These are phyloP conservation scores for Phylloporus scabripes DNA, from an alignment of 768 basidiomycete species.

Conservation along the genomic window DNA sequence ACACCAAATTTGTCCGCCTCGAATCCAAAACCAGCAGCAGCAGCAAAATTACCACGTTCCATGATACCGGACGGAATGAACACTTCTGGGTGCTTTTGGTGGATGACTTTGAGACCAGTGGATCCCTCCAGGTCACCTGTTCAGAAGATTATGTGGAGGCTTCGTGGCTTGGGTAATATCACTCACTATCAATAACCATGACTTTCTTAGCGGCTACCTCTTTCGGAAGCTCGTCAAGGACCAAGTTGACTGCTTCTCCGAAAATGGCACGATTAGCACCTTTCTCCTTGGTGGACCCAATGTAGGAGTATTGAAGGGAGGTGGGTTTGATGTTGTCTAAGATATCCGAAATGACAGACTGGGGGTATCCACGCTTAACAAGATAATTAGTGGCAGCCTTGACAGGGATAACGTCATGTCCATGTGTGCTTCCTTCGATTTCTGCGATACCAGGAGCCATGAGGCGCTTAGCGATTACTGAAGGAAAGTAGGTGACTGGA, in stretches of 20 bases:
- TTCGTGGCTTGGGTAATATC: not conserved
- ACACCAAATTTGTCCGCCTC: slow-evolving; percentile 78
- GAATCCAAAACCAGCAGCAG: slow-evolving; percentile 85
- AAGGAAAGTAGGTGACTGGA: not conserved
- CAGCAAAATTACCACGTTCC: slow-evolving; percentile 81
- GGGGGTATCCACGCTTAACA: slow-evolving; percentile 50
- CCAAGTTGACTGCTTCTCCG: slow-evolving; percentile 76
- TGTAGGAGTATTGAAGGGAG: slow-evolving; percentile 51
- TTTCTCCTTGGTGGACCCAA: slow-evolving; percentile 67
- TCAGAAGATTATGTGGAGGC: not conserved
- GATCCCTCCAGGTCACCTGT: slow-evolving; percentile 83
- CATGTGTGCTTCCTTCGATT: slow-evolving; percentile 75
- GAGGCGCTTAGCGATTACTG: slow-evolving; percentile 63
- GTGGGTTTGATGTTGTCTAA: slow-evolving; percentile 61
- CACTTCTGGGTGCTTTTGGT: slow-evolving; percentile 86
- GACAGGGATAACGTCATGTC: slow-evolving; percentile 82
- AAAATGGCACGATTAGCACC: slow-evolving; percentile 81
- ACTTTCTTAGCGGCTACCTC: slow-evolving; percentile 76
- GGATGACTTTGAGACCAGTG: slow-evolving; percentile 82
- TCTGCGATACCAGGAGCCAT: slow-evolving; percentile 69
- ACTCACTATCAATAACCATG: slow-evolving; percentile 80
- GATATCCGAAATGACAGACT: slow-evolving; percentile 43
- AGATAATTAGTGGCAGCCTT: slow-evolving; percentile 77
- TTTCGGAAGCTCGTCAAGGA: slow-evolving; percentile 68
- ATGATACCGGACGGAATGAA: slow-evolving; percentile 83